phyloP scores from a whole-genome alignment of 441 rosid species.

The Pelargonium cotyledonis region DNA sequence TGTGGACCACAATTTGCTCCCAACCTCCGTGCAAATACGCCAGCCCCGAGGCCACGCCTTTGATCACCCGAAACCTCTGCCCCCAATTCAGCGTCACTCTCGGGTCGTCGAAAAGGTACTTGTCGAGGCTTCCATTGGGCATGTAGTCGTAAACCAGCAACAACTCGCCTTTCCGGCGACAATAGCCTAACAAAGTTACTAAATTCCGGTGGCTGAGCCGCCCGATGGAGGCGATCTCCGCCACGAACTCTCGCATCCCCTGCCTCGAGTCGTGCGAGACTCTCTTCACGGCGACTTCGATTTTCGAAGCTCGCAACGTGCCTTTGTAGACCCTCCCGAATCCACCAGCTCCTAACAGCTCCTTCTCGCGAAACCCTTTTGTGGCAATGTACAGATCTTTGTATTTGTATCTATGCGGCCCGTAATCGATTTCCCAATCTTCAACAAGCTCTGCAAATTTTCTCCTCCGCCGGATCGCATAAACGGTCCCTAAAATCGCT shows the following conservation, averaged over 20 bases:
- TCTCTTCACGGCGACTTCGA: constrained; percentile 12
- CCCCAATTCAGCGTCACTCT: too few relatives aligned
- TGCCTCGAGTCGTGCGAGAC: constrained; percentile 17
- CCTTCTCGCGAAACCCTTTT: constrained; percentile 18
- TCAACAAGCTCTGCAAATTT: constrained; percentile 22
- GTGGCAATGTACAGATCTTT: constrained; percentile 23
- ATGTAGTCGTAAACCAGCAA: too few relatives aligned
- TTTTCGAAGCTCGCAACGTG: constrained; percentile 2
- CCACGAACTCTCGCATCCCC: constrained; percentile 21
- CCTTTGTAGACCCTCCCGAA: constrained; percentile 24
- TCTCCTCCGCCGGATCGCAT: constrained; percentile 24
- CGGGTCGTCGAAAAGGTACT: too few relatives aligned
- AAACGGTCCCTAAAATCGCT: neutral
- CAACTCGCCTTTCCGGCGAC: constrained; percentile 16
- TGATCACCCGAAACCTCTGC: too few relatives aligned
- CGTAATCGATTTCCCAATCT: constrained; percentile 25
- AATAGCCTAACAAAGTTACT: constrained; percentile 22
- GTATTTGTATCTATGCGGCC: constrained; percentile 19
- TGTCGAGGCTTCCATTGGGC: too few relatives aligned
- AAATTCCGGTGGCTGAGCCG: constrained; percentile 22
- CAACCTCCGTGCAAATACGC: too few relatives aligned
- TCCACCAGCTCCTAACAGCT: constrained; percentile 22
- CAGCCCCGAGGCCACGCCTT: too few relatives aligned
- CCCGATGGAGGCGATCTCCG: constrained; percentile 23
- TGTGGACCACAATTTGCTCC: too few relatives aligned